Conservation (phyloP, 2,329 filamentous ascomycete species). For the Venturia asperata region DNA sequence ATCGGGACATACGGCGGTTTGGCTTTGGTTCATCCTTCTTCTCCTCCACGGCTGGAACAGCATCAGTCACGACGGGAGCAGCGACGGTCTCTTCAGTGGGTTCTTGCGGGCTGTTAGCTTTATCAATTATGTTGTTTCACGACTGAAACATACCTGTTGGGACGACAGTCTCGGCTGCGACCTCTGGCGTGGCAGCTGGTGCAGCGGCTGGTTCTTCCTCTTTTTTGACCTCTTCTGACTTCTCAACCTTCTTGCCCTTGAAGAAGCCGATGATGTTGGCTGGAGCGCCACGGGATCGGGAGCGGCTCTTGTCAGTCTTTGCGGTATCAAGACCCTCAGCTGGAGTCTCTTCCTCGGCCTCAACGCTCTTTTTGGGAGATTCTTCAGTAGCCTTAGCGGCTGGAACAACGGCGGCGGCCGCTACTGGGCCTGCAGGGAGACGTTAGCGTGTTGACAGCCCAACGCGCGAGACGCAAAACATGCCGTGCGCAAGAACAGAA, state of each 20-base stretch:
- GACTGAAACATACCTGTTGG: conserved; percentile 13
- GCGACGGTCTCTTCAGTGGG: conserved; percentile 24
- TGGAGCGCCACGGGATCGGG: conserved; percentile 52
- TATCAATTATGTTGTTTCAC: no score
- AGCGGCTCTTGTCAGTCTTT: conserved; percentile 53
- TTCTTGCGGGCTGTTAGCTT: conserved; percentile 26
- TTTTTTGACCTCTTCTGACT: conserved; percentile 39
- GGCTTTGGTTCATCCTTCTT: conserved; percentile 33
- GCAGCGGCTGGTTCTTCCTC: conserved; percentile 35
- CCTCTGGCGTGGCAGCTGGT: conserved; percentile 35
- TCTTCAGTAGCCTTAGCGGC: conserved; percentile 28
- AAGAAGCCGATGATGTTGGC: conserved; percentile 52
- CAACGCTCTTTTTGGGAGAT: conserved; percentile 42
- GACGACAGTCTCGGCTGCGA: conserved; percentile 23
- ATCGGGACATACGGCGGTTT: conserved; percentile 45
- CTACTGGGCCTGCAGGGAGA: conserved; percentile 33
- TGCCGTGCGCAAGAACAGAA: not conserved
- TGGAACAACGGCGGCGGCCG: conserved; percentile 31
- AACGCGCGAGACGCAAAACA: conserved; percentile 15
- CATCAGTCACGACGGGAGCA: conserved; percentile 34
- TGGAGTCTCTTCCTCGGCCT: conserved; percentile 30
- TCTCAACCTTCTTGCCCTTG: conserved; percentile 50
- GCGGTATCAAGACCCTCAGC: conserved; percentile 32
- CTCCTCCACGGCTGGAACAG: conserved; percentile 33
- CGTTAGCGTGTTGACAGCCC: conserved; percentile 31